Evolutionary conservation across 1,284 basidiomycete genomes (phyloP).

Genomic region (Puccinia triticina): DNA sequence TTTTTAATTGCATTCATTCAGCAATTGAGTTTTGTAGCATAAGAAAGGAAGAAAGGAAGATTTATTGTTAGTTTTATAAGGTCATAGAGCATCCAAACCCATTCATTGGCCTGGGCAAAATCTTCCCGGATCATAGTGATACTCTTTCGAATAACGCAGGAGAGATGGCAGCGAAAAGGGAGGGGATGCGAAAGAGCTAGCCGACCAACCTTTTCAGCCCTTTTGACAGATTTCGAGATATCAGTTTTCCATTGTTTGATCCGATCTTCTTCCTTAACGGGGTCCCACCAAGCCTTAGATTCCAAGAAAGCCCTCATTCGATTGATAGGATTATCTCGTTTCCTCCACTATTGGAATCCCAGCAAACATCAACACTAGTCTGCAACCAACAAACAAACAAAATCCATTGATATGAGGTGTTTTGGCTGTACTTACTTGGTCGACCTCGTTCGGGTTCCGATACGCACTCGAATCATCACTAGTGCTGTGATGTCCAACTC

Average conservation of each 20-base stretch:
- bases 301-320: conserved; percentile 83
- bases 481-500: conserved; percentile 93
- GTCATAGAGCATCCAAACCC: neutral
- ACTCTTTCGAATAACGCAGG: neutral
- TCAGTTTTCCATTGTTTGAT: conserved; percentile 36
- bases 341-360: conserved; percentile 54
- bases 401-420: neutral
- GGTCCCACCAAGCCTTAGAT: conserved; percentile 58
- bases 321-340: conserved; percentile 77
- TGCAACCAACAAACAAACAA: neutral
- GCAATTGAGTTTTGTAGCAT: neutral
- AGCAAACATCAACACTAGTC: neutral
- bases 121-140: no score
- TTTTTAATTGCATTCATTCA: neutral
- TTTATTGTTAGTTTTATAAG: conserved; percentile 1
- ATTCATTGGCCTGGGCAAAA: no score
- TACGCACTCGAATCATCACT: conserved; percentile 93
- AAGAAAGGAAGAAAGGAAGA: neutral
- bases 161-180: neutral
- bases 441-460: conserved; percentile 78
- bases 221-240: conserved; percentile 31
- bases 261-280: conserved; percentile 23
- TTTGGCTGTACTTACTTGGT: conserved; percentile 63
- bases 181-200: no score
- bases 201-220: conserved; percentile 36